phyloP scores from a whole-genome alignment of 495 filamentous ascomycete species.

The Jackrogersella minutella region DNA sequence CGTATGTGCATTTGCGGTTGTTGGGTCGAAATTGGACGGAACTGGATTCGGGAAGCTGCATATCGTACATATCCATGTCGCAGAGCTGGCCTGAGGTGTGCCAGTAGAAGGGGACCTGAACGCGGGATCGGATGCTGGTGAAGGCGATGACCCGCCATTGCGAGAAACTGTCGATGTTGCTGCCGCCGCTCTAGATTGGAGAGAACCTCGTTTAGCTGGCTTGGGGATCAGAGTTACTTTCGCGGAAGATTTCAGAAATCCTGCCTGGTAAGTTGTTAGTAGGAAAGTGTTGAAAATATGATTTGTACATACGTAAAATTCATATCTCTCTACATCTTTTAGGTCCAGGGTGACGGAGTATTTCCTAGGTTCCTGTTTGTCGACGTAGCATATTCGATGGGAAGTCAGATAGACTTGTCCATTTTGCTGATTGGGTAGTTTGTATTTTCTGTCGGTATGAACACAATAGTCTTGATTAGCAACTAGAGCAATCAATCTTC shows the following conservation, averaged over 20 bases:
- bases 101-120: slow-evolving; percentile 58
- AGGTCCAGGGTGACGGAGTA: slow-evolving; percentile 85
- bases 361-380: slow-evolving; percentile 85
- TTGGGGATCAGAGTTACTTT: slow-evolving; percentile 93
- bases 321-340: slow-evolving; percentile 88
- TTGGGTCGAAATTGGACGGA: slow-evolving; percentile 88
- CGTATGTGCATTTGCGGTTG: slow-evolving; percentile 75
- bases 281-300: slow-evolving; percentile 10
- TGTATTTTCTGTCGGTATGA: slow-evolving; percentile 75
- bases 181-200: slow-evolving; percentile 54
- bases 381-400: slow-evolving; percentile 93
- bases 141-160: slow-evolving; percentile 57
- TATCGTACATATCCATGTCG: slow-evolving; percentile 98
- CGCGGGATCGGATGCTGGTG: slow-evolving; percentile 58
- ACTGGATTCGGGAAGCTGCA: slow-evolving; percentile 97
- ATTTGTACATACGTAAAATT: slow-evolving; percentile 83
- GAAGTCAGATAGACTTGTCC: slow-evolving; percentile 96
- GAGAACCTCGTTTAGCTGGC: slow-evolving; percentile 62
- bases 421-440: slow-evolving; percentile 92
- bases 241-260: slow-evolving; percentile 92
- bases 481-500: slow-evolving; percentile 8
- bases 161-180: slow-evolving; percentile 49
- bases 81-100: slow-evolving; percentile 60
- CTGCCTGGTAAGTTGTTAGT: slow-evolving; percentile 65
- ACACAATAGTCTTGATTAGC: slow-evolving; percentile 23